Evolutionary conservation across 768 basidiomycete genomes (phyloP).

Genomic region (Lactifluus piperatus): DNA sequence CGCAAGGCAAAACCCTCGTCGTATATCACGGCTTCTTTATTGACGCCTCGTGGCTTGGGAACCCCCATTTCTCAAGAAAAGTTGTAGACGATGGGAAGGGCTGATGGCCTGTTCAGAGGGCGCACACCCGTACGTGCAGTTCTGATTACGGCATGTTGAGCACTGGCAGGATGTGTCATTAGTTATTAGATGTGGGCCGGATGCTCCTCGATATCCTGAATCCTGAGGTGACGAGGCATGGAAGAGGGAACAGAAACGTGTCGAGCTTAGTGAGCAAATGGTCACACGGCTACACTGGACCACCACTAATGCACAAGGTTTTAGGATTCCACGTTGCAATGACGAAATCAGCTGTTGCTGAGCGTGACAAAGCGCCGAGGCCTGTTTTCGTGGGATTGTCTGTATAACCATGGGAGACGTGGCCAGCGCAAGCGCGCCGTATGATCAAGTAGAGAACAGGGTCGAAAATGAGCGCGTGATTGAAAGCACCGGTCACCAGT

Average conservation of each 20-base stretch:
- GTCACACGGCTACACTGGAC: not conserved
- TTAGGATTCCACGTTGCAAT: not conserved
- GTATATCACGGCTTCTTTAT: slow-evolving; percentile 15
- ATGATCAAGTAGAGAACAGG: not conserved
- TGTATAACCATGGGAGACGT: slow-evolving; percentile 10
- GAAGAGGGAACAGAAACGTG: not conserved
- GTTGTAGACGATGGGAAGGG: slow-evolving; percentile 9
- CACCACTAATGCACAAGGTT: not conserved
- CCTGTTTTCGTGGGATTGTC: not conserved
- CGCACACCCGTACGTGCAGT: slow-evolving; percentile 3
- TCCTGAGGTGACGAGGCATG: not conserved
- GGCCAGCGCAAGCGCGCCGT: not conserved
- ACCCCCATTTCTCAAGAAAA: slow-evolving; percentile 10
- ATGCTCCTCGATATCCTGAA: not conserved
- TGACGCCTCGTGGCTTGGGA: slow-evolving; percentile 13
- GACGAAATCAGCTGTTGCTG: slow-evolving; percentile 4
- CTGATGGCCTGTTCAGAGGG: not conserved
- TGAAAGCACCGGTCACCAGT: not conserved
- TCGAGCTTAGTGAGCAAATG: not conserved
- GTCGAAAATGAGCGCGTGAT: slow-evolving; percentile 5
- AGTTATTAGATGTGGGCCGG: not conserved
- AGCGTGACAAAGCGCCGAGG: not conserved
- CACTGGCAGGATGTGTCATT: not conserved
- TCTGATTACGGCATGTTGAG: slow-evolving; percentile 3
- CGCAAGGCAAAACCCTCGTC: slow-evolving; percentile 9